Percentiles rank a stretch among this genome's conserved stretches.
Evolutionary conservation across 345 rosid species (phyloP).

Genomic region (Leavenworthia alabamica): DNA sequence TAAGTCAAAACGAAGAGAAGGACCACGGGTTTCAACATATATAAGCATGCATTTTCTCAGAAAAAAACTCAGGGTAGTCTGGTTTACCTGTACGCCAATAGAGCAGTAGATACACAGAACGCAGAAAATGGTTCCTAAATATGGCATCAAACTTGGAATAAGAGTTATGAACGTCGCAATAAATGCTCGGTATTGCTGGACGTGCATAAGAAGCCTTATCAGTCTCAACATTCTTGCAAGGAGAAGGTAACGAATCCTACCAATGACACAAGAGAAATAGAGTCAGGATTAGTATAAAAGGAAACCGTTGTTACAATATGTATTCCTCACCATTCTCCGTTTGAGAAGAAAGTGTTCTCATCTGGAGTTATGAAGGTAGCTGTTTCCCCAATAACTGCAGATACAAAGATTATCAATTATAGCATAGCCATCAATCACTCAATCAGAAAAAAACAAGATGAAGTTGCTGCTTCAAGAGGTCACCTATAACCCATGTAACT

Average conservation of each 20-base stretch:
- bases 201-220: constrained; percentile 82
- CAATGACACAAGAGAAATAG: constrained; percentile 12
- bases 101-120: constrained; percentile 87
- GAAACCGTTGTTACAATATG: neutral
- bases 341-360: constrained; percentile 58
- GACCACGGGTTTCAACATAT: neutral
- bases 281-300: neutral
- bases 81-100: constrained; percentile 80
- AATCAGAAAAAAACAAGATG: neutral
- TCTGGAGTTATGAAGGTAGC: constrained; percentile 66
- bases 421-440: constrained; percentile 10
- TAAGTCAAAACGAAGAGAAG: neutral
- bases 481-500: constrained; percentile 87
- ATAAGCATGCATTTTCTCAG: neutral
- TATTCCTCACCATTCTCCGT: constrained; percentile 86
- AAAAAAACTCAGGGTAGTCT: neutral
- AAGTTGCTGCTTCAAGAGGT: neutral
- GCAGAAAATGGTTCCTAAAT: constrained; percentile 80
- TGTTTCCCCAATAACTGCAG: constrained; percentile 94
- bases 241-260: constrained; percentile 97
- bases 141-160: constrained; percentile 94
- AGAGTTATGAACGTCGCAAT: constrained; percentile 84
- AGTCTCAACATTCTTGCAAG: constrained; percentile 89
- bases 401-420: constrained; percentile 17
- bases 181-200: constrained; percentile 70